A percentile compares a stretch with the other conserved stretches of the same genome.
phyloP scores from a whole-genome alignment of 2,329 filamentous ascomycete species.

The Penicillium aurantiogriseum region DNA sequence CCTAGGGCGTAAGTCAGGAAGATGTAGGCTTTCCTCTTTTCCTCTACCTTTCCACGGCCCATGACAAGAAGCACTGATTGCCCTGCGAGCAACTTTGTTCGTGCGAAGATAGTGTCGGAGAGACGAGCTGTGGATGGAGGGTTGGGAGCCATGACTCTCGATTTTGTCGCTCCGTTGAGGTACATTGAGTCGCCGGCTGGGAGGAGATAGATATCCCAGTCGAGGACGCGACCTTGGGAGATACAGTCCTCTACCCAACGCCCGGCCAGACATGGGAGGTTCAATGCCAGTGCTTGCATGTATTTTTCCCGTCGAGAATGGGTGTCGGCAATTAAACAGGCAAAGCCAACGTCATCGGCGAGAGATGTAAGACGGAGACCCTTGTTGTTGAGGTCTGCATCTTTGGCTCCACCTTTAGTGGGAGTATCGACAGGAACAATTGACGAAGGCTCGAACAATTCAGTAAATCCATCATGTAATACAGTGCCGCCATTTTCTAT shows the following conservation, averaged over 20 bases:
- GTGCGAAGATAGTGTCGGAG: conserved; percentile 54
- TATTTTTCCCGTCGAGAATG: conserved; percentile 88
- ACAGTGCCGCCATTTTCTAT: conserved; percentile 69
- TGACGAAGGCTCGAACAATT: conserved; percentile 63
- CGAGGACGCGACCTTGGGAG: conserved; percentile 58
- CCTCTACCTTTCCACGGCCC: conserved; percentile 60
- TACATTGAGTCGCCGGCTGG: conserved; percentile 78
- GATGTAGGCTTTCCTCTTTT: conserved; percentile 68
- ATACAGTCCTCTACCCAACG: conserved; percentile 79
- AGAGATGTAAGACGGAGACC: conserved; percentile 55
- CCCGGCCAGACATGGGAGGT: conserved; percentile 78
- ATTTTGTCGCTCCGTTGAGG: conserved; percentile 73
- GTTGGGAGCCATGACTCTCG: conserved; percentile 65
- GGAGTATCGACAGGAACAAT: conserved; percentile 31
- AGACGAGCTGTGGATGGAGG: conserved; percentile 58
- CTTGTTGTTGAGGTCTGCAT: conserved; percentile 16
- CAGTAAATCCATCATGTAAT: conserved; percentile 73
- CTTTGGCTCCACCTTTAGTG: conserved; percentile 24
- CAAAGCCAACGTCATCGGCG: conserved; percentile 65
- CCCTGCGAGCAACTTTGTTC: conserved; percentile 63
- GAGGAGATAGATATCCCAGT: conserved; percentile 79
- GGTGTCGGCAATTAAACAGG: conserved; percentile 79
- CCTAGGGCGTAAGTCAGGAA: conserved; percentile 80
- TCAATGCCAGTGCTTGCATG: conserved; percentile 88
- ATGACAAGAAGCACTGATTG: conserved; percentile 72